Evolutionary conservation across 1,139 yeast genomes (phyloP).

Genomic region (Blastobotrys serpentis): DNA sequence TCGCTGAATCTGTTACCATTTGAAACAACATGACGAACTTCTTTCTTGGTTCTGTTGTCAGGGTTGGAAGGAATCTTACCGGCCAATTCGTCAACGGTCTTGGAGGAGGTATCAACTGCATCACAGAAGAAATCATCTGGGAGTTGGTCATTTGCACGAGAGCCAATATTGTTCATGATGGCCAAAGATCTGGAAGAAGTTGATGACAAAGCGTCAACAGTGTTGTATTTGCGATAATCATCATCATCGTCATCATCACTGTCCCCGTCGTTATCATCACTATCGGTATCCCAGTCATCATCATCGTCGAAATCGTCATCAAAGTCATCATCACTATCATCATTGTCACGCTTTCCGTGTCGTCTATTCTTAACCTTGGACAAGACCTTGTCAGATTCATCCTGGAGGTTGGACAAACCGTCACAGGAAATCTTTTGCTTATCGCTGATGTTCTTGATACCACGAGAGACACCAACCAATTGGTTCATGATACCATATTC

Average conservation of each 20-base stretch:
- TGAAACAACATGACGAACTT: neutral
- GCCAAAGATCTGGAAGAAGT: neutral
- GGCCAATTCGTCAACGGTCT: constrained; percentile 1
- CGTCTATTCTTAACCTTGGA: neutral
- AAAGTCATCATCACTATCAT: neutral
- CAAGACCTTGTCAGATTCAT: constrained; percentile 1
- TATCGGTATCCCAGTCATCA: neutral
- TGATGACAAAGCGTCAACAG: neutral
- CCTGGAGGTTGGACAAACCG: constrained; percentile 3
- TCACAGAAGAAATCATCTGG: constrained; percentile 4
- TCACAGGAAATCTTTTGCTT: neutral
- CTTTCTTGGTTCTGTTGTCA: neutral
- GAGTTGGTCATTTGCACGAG: neutral
- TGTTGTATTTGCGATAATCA: neutral
- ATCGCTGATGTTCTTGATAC: neutral
- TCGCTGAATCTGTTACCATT: constrained; percentile 1
- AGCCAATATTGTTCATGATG: neutral
- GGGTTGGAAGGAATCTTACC: neutral
- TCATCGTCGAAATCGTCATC: constrained; percentile 2
- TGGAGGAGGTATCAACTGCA: constrained; percentile 1
- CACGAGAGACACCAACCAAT: constrained; percentile 1
- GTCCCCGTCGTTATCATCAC: neutral
- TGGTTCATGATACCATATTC: constrained; percentile 6
- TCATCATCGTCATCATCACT: constrained; percentile 1
- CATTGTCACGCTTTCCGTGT: constrained; percentile 4